phyloP scores from a whole-genome alignment of 305 asterid species.

The Plantago coronopus region DNA sequence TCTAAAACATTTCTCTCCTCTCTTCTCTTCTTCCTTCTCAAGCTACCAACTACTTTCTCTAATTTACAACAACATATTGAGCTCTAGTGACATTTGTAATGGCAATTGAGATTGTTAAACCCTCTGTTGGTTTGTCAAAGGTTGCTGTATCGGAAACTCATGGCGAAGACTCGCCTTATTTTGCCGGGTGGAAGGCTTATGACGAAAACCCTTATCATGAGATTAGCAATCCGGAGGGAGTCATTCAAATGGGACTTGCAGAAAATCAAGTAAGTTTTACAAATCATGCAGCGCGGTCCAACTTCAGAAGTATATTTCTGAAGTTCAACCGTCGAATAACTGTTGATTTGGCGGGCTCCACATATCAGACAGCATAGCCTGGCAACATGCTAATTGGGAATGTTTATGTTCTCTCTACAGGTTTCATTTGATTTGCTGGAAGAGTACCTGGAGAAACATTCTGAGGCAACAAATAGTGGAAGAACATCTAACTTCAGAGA shows the following conservation, averaged over 20 bases:
- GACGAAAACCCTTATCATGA: conserved; percentile 77
- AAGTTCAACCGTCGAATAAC: no score
- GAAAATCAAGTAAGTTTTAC: conserved; percentile 64
- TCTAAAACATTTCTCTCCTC: conserved; percentile 20
- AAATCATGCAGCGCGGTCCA: background rate
- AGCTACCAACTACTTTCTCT: background rate
- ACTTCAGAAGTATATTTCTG: background rate
- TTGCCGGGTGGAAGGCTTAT: conserved; percentile 94
- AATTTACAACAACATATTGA: conserved; percentile 1
- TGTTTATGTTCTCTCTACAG: conserved; percentile 25
- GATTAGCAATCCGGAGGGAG: conserved; percentile 53
- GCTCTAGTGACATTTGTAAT: conserved; percentile 20
- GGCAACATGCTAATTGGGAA: background rate
- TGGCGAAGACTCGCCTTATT: conserved; percentile 85
- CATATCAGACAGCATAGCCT: background rate
- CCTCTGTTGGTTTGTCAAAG: conserved; percentile 40
- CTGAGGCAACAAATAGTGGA: conserved; percentile 31
- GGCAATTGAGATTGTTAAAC: conserved; percentile 44
- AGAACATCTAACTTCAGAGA: conserved; percentile 59
- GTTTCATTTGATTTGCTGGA: conserved; percentile 86
- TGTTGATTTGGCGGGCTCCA: background rate
- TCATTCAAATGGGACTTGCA: conserved; percentile 88
- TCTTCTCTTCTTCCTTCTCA: conserved; percentile 11
- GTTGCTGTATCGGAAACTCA: conserved; percentile 72
- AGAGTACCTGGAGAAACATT: conserved; percentile 48